These are phyloP conservation scores for Cokeromyces recurvatus DNA, from an alignment of 371 early-diverging fungal species.

Conservation along the genomic window DNA sequence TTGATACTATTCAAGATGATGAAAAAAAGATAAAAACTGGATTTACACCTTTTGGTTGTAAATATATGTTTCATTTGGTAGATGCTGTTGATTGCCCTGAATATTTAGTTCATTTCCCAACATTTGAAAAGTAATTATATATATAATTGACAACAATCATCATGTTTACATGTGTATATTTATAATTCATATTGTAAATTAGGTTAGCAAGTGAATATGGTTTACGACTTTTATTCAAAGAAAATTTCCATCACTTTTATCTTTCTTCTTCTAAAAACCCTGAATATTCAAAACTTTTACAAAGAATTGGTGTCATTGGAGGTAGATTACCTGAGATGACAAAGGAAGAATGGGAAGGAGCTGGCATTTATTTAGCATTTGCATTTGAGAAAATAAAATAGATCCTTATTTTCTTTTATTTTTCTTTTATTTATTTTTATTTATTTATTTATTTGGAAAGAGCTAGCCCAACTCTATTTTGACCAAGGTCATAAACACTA, in stretches of 20 bases:
- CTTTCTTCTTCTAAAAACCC: constrained; percentile 48
- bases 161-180: no score
- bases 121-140: constrained; percentile 60
- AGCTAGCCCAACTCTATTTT: constrained; percentile 81
- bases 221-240: constrained; percentile 61
- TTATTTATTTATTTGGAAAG: constrained; percentile 7
- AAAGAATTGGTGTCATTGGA: constrained; percentile 82
- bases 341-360: constrained; percentile 92
- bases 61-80: constrained; percentile 90
- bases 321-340: constrained; percentile 50
- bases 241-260: constrained; percentile 83
- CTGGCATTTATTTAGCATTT: constrained; percentile 62
- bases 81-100: constrained; percentile 99
- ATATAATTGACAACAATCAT: neutral
- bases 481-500: constrained; percentile 85
- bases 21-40: constrained; percentile 17
- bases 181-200: no score
- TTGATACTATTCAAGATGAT: constrained; percentile 54
- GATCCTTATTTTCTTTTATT: no score
- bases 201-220: constrained; percentile 86
- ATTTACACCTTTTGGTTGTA: constrained; percentile 73
- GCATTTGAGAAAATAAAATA: constrained; percentile 62
- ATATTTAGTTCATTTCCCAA: constrained; percentile 88
- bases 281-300: constrained; percentile 54
- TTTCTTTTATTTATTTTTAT: no score